These are phyloP conservation scores for Protostelium mycophagum DNA, from an alignment of 78 protist species.

Conservation along the genomic window DNA sequence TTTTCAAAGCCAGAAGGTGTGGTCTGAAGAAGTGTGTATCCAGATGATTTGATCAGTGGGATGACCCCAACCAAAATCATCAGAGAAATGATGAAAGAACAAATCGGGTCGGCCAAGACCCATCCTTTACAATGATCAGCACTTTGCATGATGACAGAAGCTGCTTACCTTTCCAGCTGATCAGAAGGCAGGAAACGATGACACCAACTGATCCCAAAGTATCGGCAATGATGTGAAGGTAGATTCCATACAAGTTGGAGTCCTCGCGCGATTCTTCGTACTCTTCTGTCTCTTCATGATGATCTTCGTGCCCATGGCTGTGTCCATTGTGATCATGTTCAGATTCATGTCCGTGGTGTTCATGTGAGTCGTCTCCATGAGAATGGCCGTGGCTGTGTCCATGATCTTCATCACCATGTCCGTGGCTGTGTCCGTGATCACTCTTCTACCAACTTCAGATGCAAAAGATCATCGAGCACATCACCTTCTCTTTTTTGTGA, in stretches of 20 bases:
- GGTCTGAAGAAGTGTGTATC: constrained; percentile 59
- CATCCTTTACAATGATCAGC: constrained; percentile 51
- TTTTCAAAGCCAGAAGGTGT: constrained; percentile 43
- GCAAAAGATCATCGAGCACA: not conserved
- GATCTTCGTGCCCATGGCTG: constrained; percentile 58
- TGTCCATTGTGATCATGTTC: constrained; percentile 19
- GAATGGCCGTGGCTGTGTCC: constrained; percentile 58
- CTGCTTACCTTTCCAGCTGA: constrained; percentile 17
- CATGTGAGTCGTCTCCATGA: not conserved
- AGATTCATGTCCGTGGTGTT: constrained; percentile 26
- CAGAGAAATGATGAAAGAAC: constrained; percentile 77
- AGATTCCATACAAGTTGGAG: constrained; percentile 68
- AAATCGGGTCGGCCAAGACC: constrained; percentile 88
- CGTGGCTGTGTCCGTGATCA: not conserved
- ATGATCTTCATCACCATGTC: not conserved
- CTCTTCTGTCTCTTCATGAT: not conserved
- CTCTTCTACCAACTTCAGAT: not conserved
- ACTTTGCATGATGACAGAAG: not conserved
- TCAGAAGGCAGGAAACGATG: constrained; percentile 78
- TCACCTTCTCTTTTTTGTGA: not conserved
- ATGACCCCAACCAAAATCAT: constrained; percentile 74
- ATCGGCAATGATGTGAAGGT: constrained; percentile 95
- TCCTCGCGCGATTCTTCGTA: not conserved
- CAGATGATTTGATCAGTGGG: constrained; percentile 73
- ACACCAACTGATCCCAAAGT: constrained; percentile 95